Conservation (phyloP, 2,329 filamentous ascomycete genomes). For the Aspergillus felis region DNA sequence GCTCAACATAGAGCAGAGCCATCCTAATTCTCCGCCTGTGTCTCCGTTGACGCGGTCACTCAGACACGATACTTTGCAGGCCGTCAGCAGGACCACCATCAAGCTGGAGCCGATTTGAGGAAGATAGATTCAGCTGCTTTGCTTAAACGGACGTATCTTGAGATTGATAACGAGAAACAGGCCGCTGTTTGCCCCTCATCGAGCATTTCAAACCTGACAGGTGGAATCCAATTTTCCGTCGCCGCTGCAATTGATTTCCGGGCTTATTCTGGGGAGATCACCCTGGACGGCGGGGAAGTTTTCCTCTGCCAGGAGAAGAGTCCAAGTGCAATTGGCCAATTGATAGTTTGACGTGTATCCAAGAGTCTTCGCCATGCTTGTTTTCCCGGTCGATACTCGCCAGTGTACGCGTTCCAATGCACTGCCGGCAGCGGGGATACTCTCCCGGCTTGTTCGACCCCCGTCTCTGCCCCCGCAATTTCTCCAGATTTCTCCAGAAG, state of each 20-base stretch:
- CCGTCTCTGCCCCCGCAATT: slow-evolving; percentile 9
- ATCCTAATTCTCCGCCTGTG: too few relatives aligned
- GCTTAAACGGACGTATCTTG: background rate
- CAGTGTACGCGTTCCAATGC: background rate
- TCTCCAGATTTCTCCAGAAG: slow-evolving; percentile 11
- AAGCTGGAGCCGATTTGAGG: too few relatives aligned
- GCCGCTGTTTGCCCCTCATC: background rate
- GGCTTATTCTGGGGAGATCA: slow-evolving; percentile 1
- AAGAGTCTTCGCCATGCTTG: slow-evolving; percentile 2
- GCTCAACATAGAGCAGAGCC: too few relatives aligned
- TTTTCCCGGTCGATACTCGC: background rate
- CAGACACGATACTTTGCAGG: too few relatives aligned
- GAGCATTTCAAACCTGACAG: slow-evolving; percentile 8
- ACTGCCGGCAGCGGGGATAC: background rate
- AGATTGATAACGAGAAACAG: background rate
- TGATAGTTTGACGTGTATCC: background rate
- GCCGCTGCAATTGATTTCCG: slow-evolving; percentile 18
- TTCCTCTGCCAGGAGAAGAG: background rate
- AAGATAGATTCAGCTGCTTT: too few relatives aligned
- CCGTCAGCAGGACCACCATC: too few relatives aligned
- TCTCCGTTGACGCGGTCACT: too few relatives aligned
- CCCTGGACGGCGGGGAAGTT: background rate
- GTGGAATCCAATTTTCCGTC: slow-evolving; percentile 19
- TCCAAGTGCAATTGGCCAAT: slow-evolving; percentile 2
- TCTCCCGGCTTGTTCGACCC: background rate